These are phyloP conservation scores for Fusarium equiseti DNA, from an alignment of 2,329 filamentous ascomycete genomes.

Conservation along the genomic window DNA sequence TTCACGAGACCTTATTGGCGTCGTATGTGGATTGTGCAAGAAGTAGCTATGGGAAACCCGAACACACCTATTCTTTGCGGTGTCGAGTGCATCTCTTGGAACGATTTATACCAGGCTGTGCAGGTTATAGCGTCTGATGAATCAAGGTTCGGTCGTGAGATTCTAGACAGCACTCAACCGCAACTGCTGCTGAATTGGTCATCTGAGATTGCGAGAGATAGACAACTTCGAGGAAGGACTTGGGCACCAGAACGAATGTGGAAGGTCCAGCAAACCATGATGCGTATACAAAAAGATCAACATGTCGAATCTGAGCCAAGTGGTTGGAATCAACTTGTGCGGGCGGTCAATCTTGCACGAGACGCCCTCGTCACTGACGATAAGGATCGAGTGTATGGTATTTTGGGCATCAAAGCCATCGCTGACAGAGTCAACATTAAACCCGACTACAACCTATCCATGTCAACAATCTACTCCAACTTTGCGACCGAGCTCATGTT, in stretches of 20 bases:
- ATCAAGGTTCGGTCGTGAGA: slow-evolving; percentile 1
- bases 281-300: not conserved
- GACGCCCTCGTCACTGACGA: slow-evolving; percentile 2
- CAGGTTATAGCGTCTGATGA: not conserved
- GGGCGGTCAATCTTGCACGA: not conserved
- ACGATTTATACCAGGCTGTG: not conserved
- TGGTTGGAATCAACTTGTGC: not conserved
- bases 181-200: not conserved
- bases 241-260: not conserved
- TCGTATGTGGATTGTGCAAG: not conserved
- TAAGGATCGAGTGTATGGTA: slow-evolving; percentile 13
- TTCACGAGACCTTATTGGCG: not conserved
- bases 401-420: slow-evolving; percentile 8
- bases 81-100: not conserved
- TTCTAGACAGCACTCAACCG: not conserved
- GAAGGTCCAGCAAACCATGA: not conserved
- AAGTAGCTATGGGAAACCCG: not conserved
- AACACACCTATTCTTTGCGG: not conserved
- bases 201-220: slow-evolving; percentile 4
- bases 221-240: not conserved
- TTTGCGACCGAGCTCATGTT: not conserved
- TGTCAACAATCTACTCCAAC: not conserved
- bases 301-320: fast-evolving
- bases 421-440: not conserved
- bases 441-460: not conserved